These are phyloP conservation scores for Diospyros kaki DNA, from an alignment of 148 eudicot species.

Conservation along the genomic window DNA sequence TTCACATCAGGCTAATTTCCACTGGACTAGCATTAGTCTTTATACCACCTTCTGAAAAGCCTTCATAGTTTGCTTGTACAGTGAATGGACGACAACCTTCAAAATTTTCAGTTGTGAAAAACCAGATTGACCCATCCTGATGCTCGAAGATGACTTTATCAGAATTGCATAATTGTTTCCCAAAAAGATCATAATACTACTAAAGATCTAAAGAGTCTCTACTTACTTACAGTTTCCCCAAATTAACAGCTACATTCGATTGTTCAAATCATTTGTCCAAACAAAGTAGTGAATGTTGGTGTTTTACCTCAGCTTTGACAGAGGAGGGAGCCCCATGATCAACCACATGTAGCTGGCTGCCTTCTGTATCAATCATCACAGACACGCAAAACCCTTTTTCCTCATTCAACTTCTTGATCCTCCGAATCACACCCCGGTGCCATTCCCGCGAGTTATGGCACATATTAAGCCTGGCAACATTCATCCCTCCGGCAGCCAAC, in stretches of 20 bases:
- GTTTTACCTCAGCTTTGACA: slow-evolving; percentile 42
- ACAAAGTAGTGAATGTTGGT: background rate
- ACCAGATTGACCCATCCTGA: slow-evolving; percentile 76
- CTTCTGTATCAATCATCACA: slow-evolving; percentile 51
- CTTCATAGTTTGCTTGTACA: slow-evolving; percentile 65
- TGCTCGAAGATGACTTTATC: slow-evolving; percentile 8
- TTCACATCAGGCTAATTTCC: background rate
- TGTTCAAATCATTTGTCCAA: background rate
- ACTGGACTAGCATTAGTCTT: background rate
- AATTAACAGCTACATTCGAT: background rate
- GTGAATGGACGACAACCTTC: slow-evolving; percentile 55
- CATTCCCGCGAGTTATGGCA: slow-evolving; percentile 45
- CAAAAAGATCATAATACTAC: background rate
- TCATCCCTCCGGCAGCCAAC: slow-evolving; percentile 48
- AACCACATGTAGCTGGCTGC: slow-evolving; percentile 40
- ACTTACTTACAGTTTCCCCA: background rate
- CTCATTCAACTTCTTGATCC: slow-evolving; percentile 40
- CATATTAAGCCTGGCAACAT: slow-evolving; percentile 50
- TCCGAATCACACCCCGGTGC: slow-evolving; percentile 39
- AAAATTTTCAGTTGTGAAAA: slow-evolving; percentile 58
- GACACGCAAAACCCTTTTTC: slow-evolving; percentile 52
- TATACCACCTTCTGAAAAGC: slow-evolving; percentile 62
- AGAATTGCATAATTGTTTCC: background rate
- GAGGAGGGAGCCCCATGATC: slow-evolving; percentile 50
- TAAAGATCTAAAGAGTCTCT: background rate